Conservation (phyloP, 2,329 filamentous ascomycete species). For the Penicillium sp. region DNA sequence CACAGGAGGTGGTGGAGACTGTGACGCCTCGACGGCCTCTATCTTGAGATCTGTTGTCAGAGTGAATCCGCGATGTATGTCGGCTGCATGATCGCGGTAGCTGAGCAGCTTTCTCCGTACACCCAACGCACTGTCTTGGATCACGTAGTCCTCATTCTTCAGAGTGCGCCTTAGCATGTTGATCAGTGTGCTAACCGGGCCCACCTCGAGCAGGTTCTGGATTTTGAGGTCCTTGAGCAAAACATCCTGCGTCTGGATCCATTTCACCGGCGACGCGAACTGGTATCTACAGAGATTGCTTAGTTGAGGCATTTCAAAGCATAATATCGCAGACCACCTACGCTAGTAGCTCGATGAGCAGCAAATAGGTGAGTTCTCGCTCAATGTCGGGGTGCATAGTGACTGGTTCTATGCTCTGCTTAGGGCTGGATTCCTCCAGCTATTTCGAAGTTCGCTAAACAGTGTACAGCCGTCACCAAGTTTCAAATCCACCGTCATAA, state of each 20-base stretch:
- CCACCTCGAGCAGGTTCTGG: constrained; percentile 32
- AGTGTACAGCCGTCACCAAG: background rate
- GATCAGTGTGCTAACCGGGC: constrained; percentile 28
- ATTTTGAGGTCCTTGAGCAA: constrained; percentile 22
- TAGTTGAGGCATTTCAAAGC: background rate
- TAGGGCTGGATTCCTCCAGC: background rate
- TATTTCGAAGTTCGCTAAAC: background rate
- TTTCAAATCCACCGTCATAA: background rate
- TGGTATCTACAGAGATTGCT: constrained; percentile 5
- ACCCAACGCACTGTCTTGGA: background rate
- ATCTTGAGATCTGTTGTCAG: background rate
- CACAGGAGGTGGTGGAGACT: background rate
- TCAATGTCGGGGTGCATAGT: constrained; percentile 2
- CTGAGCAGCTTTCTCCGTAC: background rate
- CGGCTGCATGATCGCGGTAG: background rate
- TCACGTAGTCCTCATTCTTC: background rate
- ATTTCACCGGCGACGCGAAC: constrained; percentile 12
- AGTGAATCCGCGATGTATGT: background rate
- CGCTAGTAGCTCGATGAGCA: constrained; percentile 20
- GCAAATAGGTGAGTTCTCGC: constrained; percentile 5
- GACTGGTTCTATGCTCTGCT: background rate
- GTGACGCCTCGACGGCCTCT: background rate
- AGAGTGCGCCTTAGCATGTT: constrained; percentile 31
- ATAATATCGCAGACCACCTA: constrained; percentile 2
- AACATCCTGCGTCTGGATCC: constrained; percentile 35